These are phyloP conservation scores for Combretum micranthum DNA, from an alignment of 345 rosid species.

Conservation along the genomic window DNA sequence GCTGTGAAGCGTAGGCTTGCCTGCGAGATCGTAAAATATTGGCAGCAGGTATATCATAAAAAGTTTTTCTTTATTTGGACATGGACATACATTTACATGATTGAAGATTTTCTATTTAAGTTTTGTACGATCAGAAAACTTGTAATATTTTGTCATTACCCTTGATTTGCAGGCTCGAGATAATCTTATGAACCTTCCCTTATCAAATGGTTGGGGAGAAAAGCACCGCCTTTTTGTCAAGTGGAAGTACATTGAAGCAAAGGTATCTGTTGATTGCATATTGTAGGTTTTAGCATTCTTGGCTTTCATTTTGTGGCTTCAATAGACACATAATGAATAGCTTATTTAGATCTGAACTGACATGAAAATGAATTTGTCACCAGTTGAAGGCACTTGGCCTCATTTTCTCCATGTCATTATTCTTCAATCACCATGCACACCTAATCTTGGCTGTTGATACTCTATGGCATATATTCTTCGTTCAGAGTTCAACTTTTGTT, in stretches of 20 bases:
- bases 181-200: constrained; percentile 82
- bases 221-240: constrained; percentile 78
- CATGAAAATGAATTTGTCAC: too few species aligned
- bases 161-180: constrained; percentile 80
- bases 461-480: too few species aligned
- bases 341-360: background rate
- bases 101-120: background rate
- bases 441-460: too few species aligned
- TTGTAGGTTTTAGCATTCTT: background rate
- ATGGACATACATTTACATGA: too few species aligned
- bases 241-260: constrained; percentile 91
- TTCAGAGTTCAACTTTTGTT: too few species aligned
- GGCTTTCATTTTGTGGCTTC: background rate
- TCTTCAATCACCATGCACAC: too few species aligned
- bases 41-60: constrained; percentile 82
- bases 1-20: constrained; percentile 99
- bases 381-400: too few species aligned
- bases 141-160: background rate
- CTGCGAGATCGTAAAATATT: constrained; percentile 98
- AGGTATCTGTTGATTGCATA: constrained; percentile 30
- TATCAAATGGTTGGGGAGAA: constrained; percentile 94
- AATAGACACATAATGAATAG: background rate
- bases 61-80: too few species aligned
- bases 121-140: background rate
- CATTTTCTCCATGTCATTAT: too few species aligned